Evolutionary conservation across 805 yeast species (phyloP), one percentile per base, ranked within the genome.

Genomic region (Wickerhamomyces rabaulensis): DNA sequence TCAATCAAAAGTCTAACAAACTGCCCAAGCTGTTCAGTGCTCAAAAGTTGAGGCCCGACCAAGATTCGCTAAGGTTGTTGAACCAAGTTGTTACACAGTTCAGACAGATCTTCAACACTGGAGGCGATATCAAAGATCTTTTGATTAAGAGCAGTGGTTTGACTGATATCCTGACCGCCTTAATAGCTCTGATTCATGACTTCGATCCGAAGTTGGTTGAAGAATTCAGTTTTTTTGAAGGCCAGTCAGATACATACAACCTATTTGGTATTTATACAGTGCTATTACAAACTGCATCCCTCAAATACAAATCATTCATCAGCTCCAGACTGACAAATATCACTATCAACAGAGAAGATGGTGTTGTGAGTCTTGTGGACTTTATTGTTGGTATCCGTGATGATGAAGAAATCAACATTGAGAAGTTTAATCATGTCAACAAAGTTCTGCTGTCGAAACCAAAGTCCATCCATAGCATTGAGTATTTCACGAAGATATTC

Each of bases 371-470:
- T 2, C 64, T 92, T 42, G 72, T 90, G 25, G 97, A 92, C 62
- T 80, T 87, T 51, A 71, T 87, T 0, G 69, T 86, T 13, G 96
- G 96, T 0, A 69, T 87, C 22, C 70, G 96, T 47, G 95, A 88
- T 38, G 72, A 74, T 45, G 92, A 84, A 46, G 81, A 79, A 12
- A 64, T 89, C 13, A 82, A 81, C 51, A 64, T 81, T n/a, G 80
- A 78, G 27, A 84, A 80, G 52, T 70, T 87, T 41, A 80, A 79
- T 23, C 77, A 82, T 47, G 85, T 87, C 1, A 78, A 86, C n/a
- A 75, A 74, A 38, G 72, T 88, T 2, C 62, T 92, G 15, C 61
- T 84, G 25, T 65, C 82, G 16, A 82, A 81, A 49, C 97, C 97
- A 0, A 66, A 64, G 41, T 56, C 59, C 0, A 57, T 83, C 9